phyloP scores from a whole-genome alignment of 139 green algal species.

The Tetraselmis striata region DNA sequence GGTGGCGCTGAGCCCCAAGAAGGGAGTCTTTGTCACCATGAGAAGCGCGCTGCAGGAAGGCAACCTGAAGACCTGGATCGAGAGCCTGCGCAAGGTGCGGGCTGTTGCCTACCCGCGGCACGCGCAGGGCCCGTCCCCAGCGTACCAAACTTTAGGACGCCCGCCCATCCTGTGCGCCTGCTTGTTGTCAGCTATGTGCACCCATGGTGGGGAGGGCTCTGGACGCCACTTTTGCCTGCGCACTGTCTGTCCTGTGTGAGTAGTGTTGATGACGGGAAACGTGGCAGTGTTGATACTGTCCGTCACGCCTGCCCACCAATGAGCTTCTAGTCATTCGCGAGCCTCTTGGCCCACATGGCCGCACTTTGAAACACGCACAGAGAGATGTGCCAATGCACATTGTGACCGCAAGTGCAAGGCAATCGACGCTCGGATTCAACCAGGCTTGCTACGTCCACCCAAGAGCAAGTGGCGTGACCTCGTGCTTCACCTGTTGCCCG shows the following conservation, averaged over 20 bases:
- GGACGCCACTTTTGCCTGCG: too few relatives aligned
- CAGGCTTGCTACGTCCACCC: neutral
- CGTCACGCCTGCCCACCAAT: too few relatives aligned
- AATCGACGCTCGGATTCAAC: neutral
- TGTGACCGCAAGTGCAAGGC: conserved; percentile 16
- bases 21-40: conserved; percentile 34
- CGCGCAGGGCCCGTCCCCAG: too few relatives aligned
- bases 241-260: too few relatives aligned
- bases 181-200: conserved; percentile 8
- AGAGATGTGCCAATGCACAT: too few relatives aligned
- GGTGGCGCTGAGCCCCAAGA: conserved; percentile 58
- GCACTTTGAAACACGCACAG: too few relatives aligned
- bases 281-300: too few relatives aligned
- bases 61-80: conserved; percentile 15
- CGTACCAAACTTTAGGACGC: too few relatives aligned
- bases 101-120: too few relatives aligned
- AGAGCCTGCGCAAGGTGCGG: conserved; percentile 5
- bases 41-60: conserved; percentile 15
- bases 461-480: neutral
- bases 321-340: too few relatives aligned
- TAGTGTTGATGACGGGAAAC: too few relatives aligned
- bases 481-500: neutral
- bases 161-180: conserved; percentile 12
- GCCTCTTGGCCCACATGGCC: too few relatives aligned
- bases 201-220: conserved; percentile 18